Evolutionary conservation across 257 asterid species (phyloP).

Genomic region (Solanum gracilifrons): DNA sequence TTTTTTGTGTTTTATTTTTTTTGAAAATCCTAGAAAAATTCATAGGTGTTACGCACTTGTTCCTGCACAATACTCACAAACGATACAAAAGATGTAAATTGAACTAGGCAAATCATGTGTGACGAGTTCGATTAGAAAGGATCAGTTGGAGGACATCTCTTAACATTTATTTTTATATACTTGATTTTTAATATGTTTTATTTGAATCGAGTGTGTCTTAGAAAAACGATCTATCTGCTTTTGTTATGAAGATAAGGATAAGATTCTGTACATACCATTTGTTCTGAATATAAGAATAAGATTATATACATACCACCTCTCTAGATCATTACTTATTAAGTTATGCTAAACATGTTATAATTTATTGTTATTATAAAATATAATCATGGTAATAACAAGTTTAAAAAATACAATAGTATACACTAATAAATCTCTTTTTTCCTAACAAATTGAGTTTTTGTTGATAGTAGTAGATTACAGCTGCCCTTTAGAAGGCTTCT

Average conservation of each 20-base stretch:
- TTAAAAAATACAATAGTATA: background rate
- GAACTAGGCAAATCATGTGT: background rate
- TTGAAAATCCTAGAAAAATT: too few relatives aligned
- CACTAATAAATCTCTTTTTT: background rate
- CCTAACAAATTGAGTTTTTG: background rate
- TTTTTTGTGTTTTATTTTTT: background rate
- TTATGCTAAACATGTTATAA: background rate
- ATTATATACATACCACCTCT: background rate
- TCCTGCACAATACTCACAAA: background rate
- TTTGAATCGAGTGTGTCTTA: background rate
- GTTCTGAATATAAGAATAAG: background rate
- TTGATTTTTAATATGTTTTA: background rate
- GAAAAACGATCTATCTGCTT: accelerated
- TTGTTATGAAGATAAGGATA: background rate
- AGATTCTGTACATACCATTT: background rate
- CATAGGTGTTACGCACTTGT: too few relatives aligned
- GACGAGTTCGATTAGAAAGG: background rate
- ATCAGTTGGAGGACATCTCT: background rate
- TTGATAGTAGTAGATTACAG: background rate
- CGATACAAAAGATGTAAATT: too few relatives aligned
- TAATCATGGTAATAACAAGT: background rate
- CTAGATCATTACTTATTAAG: accelerated
- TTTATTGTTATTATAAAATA: background rate
- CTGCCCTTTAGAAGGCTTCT: background rate
- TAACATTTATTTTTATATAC: background rate